Percentiles rank a stretch among this genome's conserved stretches.
Conservation (phyloP, 73 alveolate species). For the Tetrahymena elliotti region DNA sequence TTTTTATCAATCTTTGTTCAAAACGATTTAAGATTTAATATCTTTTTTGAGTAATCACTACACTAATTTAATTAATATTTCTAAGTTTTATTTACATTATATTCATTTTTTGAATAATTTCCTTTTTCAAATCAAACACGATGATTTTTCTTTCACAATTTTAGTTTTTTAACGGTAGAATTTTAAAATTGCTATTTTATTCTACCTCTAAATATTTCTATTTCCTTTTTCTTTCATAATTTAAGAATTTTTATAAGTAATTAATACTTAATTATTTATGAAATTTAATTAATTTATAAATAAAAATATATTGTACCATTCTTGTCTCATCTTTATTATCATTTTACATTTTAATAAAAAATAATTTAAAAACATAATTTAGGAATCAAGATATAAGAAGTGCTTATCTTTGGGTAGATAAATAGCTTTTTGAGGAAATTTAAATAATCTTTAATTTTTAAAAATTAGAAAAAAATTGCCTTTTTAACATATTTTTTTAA, state of each 20-base stretch:
- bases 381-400: too few relatives aligned
- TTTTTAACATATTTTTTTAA: too few relatives aligned
- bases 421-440: too few relatives aligned
- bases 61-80: not conserved
- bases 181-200: not conserved
- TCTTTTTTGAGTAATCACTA: not conserved
- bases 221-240: not conserved
- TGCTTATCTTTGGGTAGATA: too few relatives aligned
- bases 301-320: too few relatives aligned
- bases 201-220: not conserved
- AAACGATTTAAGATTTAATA: not conserved
- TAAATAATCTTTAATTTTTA: too few relatives aligned
- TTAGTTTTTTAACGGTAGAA: not conserved
- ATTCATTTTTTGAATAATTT: not conserved
- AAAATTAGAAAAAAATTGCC: too few relatives aligned
- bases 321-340: too few relatives aligned
- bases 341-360: too few relatives aligned
- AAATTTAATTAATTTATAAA: too few relatives aligned
- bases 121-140: not conserved
- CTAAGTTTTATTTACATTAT: not conserved
- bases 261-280: not conserved
- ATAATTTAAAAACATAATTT: too few relatives aligned
- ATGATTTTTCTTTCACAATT: not conserved
- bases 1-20: not conserved
- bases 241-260: not conserved